Conservation (phyloP, 2,329 filamentous ascomycete species). For the Lasiodiplodia sp. region DNA sequence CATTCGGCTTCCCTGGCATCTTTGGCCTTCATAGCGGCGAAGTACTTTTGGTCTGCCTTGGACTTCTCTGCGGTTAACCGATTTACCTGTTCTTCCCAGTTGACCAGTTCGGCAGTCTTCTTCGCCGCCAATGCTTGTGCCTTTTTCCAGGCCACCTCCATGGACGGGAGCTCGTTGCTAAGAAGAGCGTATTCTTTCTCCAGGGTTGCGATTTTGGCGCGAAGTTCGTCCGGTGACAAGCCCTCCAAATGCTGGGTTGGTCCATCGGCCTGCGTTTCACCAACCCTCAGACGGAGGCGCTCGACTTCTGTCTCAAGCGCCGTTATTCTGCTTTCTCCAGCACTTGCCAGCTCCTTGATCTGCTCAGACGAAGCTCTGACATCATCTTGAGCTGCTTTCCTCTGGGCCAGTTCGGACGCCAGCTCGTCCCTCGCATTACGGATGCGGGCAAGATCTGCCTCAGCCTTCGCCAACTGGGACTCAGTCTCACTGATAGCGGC, state of each 20-base stretch:
- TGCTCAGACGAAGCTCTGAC: slow-evolving; percentile 74
- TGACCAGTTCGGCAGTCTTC: slow-evolving; percentile 80
- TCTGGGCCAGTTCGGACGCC: slow-evolving; percentile 78
- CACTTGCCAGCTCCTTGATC: slow-evolving; percentile 78
- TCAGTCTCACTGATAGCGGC: slow-evolving; percentile 78
- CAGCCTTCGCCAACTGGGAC: slow-evolving; percentile 78
- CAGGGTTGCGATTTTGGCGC: slow-evolving; percentile 74
- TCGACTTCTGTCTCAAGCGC: slow-evolving; percentile 84
- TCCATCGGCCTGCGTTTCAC: slow-evolving; percentile 48
- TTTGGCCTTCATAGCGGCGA: slow-evolving; percentile 92
- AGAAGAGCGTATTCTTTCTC: slow-evolving; percentile 83
- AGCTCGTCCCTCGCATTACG: slow-evolving; percentile 85
- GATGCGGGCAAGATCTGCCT: slow-evolving; percentile 86
- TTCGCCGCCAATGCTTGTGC: slow-evolving; percentile 83
- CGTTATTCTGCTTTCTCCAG: slow-evolving; percentile 79
- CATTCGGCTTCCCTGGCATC: slow-evolving; percentile 85
- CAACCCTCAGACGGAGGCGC: slow-evolving; percentile 67
- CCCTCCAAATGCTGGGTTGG: slow-evolving; percentile 58
- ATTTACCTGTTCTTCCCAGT: slow-evolving; percentile 78
- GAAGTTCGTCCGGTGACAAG: slow-evolving; percentile 74
- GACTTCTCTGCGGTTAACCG: slow-evolving; percentile 85
- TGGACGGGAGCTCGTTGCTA: slow-evolving; percentile 84
- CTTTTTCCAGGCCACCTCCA: slow-evolving; percentile 91
- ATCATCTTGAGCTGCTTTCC: slow-evolving; percentile 81
- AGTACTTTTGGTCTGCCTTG: slow-evolving; percentile 98